These are phyloP conservation scores for Cytospora schulzeri DNA, from an alignment of 2,329 filamentous ascomycete species.

Conservation along the genomic window DNA sequence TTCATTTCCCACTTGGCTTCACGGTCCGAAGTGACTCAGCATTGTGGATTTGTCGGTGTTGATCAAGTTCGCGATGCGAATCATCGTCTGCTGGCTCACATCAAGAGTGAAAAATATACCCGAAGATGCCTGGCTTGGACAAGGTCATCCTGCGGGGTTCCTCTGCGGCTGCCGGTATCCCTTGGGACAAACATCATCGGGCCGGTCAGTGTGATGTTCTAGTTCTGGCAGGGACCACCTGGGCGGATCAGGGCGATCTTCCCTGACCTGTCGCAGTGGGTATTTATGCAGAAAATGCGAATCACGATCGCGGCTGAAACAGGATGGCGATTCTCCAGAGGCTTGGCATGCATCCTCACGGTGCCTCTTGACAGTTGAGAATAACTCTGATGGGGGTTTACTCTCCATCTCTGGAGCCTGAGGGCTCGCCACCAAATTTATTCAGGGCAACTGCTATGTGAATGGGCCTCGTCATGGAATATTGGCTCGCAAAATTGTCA, in stretches of 20 bases:
- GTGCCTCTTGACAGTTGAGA: not conserved
- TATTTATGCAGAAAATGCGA: not conserved
- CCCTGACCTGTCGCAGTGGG: not conserved
- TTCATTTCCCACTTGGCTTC: not conserved
- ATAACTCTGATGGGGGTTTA: slow-evolving; percentile 1
- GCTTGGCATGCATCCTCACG: not conserved
- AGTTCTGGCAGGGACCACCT: not conserved
- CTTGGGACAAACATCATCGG: not conserved
- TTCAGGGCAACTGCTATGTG: not conserved
- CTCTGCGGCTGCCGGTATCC: not conserved
- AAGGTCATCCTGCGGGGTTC: not conserved
- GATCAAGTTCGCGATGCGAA: not conserved
- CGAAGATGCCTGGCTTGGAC: not conserved
- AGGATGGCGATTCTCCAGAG: not conserved
- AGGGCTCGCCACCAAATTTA: not conserved
- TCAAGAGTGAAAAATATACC: not conserved
- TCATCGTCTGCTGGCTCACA: not conserved
- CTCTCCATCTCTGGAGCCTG: slow-evolving; percentile 7
- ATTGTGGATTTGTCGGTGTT: not conserved
- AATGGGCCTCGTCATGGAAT: not conserved
- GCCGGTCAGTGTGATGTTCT: not conserved
- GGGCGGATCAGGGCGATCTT: not conserved
- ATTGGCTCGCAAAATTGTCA: not conserved
- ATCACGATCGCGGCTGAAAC: not conserved
- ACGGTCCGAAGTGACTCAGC: not conserved